phyloP scores from a whole-genome alignment of 2,329 filamentous ascomycete genomes.

The Xylariaceae sp. region DNA sequence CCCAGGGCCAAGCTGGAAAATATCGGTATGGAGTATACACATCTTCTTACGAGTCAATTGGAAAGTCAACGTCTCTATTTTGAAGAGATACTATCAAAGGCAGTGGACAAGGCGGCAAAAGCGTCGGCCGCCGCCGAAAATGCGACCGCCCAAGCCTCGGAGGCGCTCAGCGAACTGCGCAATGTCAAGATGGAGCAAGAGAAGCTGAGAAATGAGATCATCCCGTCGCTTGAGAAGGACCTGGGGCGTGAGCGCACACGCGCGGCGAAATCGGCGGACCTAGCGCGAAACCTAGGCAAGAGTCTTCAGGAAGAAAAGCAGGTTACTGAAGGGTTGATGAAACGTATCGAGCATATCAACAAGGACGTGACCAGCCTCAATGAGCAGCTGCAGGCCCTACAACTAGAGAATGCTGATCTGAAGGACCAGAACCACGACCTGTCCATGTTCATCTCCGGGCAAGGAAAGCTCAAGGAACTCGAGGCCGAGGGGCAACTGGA shows the following conservation, averaged over 20 bases:
- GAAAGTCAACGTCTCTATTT: slow-evolving; percentile 92
- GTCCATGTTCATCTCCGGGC: slow-evolving; percentile 78
- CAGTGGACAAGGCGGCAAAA: slow-evolving; percentile 79
- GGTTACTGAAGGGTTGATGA: slow-evolving; percentile 73
- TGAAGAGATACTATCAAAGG: slow-evolving; percentile 83
- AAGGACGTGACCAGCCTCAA: slow-evolving; percentile 54
- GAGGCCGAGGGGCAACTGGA: slow-evolving; percentile 53
- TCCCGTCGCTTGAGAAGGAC: slow-evolving; percentile 68
- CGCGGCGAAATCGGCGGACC: slow-evolving; percentile 64
- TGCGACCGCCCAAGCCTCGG: slow-evolving; percentile 46
- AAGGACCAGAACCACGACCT: slow-evolving; percentile 83
- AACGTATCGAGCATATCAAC: slow-evolving; percentile 71
- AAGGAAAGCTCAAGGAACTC: slow-evolving; percentile 71
- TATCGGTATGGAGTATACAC: slow-evolving; percentile 90
- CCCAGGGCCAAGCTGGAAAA: slow-evolving; percentile 64
- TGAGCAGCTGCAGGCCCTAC: slow-evolving; percentile 51
- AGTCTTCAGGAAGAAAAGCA: slow-evolving; percentile 82
- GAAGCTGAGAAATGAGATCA: slow-evolving; percentile 46
- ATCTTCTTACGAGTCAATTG: slow-evolving; percentile 85
- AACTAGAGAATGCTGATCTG: slow-evolving; percentile 63
- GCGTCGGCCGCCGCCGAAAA: slow-evolving; percentile 62
- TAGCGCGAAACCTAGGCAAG: slow-evolving; percentile 70
- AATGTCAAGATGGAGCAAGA: slow-evolving; percentile 50
- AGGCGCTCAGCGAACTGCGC: slow-evolving; percentile 45
- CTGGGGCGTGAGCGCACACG: slow-evolving; percentile 62